A percentile compares a stretch with the other conserved stretches of the same genome.
phyloP scores from a whole-genome alignment of 805 yeast genomes.

The Tetrapisispora namnaoensis region DNA sequence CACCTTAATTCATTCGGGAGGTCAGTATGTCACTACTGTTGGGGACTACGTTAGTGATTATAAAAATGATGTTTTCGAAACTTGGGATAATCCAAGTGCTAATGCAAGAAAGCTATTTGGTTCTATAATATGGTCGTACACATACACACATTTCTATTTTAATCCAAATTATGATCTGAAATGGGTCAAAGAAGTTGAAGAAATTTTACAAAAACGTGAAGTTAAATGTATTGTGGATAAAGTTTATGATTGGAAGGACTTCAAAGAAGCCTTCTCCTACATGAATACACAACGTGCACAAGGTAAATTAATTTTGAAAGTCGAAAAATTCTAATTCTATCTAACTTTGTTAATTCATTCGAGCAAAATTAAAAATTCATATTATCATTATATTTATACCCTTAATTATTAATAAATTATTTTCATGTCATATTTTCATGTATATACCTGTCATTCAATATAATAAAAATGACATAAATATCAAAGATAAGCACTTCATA shows the following conservation, averaged over 20 bases:
- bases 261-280: slow-evolving; percentile 43
- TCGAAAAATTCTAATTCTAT: slow-evolving; percentile 31
- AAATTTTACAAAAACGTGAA: slow-evolving; percentile 38
- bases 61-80: slow-evolving; percentile 27
- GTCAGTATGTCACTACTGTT: slow-evolving; percentile 46
- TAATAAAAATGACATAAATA: too few relatives aligned
- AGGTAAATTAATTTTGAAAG: slow-evolving; percentile 57
- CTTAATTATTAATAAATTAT: not conserved
- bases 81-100: slow-evolving; percentile 30
- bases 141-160: slow-evolving; percentile 30
- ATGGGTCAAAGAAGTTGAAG: slow-evolving; percentile 36
- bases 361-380: not conserved
- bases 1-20: slow-evolving; percentile 38
- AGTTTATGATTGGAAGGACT: slow-evolving; percentile 46
- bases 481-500: too few relatives aligned
- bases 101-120: slow-evolving; percentile 31
- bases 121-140: slow-evolving; percentile 29
- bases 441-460: not conserved
- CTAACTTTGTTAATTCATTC: not conserved
- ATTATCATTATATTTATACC: not conserved
- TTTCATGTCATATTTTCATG: not conserved
- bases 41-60: slow-evolving; percentile 49
- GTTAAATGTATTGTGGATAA: slow-evolving; percentile 46
- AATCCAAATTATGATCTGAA: slow-evolving; percentile 28
- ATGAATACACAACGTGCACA: slow-evolving; percentile 43